Percentiles rank a stretch among this genome's conserved stretches.
phyloP scores from a whole-genome alignment of 768 basidiomycete species.

The Auricularia sp. region DNA sequence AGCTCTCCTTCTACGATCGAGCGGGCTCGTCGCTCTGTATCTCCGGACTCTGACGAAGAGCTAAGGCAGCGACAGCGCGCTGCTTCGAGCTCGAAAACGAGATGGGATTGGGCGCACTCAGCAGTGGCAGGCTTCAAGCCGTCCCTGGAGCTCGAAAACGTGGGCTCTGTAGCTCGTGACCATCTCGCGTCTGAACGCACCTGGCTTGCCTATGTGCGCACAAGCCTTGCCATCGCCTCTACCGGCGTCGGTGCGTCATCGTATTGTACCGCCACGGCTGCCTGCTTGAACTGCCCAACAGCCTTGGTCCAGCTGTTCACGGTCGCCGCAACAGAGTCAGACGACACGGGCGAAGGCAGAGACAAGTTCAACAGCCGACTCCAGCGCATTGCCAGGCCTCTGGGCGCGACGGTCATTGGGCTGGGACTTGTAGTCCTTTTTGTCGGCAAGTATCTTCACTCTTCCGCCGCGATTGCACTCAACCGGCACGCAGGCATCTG shows the following conservation, averaged over 20 bases:
- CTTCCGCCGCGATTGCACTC: background rate
- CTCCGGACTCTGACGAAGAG: too few species aligned
- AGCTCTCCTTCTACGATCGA: too few species aligned
- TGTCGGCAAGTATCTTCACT: conserved; percentile 31
- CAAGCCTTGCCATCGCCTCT: conserved; percentile 48
- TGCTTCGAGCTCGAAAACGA: background rate
- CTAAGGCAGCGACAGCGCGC: background rate
- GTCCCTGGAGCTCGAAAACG: conserved; percentile 39
- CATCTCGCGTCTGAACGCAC: conserved; percentile 57
- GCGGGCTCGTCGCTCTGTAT: too few species aligned
- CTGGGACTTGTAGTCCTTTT: conserved; percentile 38
- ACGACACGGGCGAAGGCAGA: background rate
- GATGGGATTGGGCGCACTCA: background rate
- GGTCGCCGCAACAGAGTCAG: conserved; percentile 17
- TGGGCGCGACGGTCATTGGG: conserved; percentile 41
- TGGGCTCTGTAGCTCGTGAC: conserved; percentile 54
- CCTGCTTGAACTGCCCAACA: conserved; percentile 11
- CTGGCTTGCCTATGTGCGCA: conserved; percentile 55
- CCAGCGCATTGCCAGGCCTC: conserved; percentile 34
- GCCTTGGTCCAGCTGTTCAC: conserved; percentile 51
- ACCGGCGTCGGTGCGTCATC: conserved; percentile 45
- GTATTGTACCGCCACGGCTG: background rate
- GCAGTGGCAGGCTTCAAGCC: conserved; percentile 5
- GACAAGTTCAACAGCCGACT: conserved; percentile 5
- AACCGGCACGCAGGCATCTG: conserved; percentile 28